Conservation (phyloP, 139 green algal species). For the Micractinium sp. region DNA sequence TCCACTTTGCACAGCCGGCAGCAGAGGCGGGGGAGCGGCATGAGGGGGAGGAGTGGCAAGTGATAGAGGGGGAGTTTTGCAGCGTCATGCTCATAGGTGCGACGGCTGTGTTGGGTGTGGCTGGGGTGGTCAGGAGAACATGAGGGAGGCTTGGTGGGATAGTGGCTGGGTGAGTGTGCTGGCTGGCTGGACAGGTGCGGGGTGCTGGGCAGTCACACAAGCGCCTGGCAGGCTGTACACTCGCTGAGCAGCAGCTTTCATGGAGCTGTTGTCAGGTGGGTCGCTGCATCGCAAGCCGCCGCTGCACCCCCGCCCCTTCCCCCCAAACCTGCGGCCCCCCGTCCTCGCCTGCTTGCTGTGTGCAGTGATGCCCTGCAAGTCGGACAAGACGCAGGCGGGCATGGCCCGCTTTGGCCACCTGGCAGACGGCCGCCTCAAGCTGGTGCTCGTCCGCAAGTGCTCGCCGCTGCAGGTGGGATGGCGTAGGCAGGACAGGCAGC, state of each 20-base stretch:
- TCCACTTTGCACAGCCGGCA: background rate
- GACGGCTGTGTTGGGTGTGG: background rate
- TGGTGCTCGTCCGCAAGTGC: slow-evolving; percentile 79
- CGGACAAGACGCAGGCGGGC: slow-evolving; percentile 74
- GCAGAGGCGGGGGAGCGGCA: slow-evolving; percentile 16
- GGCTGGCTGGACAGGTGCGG: background rate
- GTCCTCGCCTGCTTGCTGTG: background rate
- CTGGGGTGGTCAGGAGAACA: background rate
- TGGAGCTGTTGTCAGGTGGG: background rate
- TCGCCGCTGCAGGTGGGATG: slow-evolving; percentile 36
- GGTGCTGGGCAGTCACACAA: background rate
- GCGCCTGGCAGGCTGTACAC: too few species aligned
- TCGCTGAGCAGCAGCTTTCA: background rate
- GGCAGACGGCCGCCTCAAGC: slow-evolving; percentile 74
- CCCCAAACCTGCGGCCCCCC: too few species aligned
- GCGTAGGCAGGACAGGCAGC: background rate
- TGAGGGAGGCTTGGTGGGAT: too few species aligned
- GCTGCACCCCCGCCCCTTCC: too few species aligned
- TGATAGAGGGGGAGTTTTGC: slow-evolving; percentile 64
- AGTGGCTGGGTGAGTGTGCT: background rate
- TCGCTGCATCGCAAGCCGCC: too few species aligned
- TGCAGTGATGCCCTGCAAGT: slow-evolving; percentile 65
- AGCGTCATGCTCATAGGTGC: slow-evolving; percentile 72
- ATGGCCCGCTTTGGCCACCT: slow-evolving; percentile 78
- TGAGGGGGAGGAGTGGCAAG: slow-evolving; percentile 28